Base-by-base conservation (phyloP, 495 filamentous ascomycete genomes). In the Talaromyces proteolyticus region DNA sequence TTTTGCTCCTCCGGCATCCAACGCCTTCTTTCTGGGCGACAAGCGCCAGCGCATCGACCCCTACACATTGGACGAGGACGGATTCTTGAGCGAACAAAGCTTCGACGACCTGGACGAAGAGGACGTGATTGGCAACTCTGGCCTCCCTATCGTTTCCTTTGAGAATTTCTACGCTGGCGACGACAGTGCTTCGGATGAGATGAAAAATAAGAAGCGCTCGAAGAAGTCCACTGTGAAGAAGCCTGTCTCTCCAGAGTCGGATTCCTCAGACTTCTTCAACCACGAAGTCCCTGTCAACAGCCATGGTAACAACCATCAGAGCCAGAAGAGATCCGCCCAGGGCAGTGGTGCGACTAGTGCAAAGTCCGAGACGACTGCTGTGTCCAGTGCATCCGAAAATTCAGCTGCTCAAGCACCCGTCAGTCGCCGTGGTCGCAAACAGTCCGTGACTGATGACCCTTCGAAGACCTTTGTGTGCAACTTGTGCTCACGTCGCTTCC, bases 401-500 rank as follows among this genome's bases (percentile, higher is more conserved):
- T 50, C 59, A 29, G 57, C 52, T 10, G 62, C 78, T 24, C 61
- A 76, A 0, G 78, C 80, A 20, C 88, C 86, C 7, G 80, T 89
- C 57, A 92, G 88, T 69, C 94, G 93, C 56, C 91, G 93, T 50
- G 93, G 93, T 24, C 91, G 93, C 66, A 99, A 99, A 81, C 93
- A 99, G 72, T 97, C 94, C 1, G 68, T 97, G 63, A 97, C 93
- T 16, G 93, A 99, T 55, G 93, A 99, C 58, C 93, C 94, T 3
- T 94, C 89, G 57, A 99, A 99, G 84, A 95, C 90, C 0, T 99
- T 97, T 58, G 87, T 95, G 46, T 99, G 94, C 75, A 87, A 89
- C 38, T 77, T 97, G 17, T 99, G 94, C 80, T 88, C 85, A 41
- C 89, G 94, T 46, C 91, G 94, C 45, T 99, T 99, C 85, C 89